Evolutionary conservation across 768 basidiomycete genomes (phyloP).

Genomic region (Mycena rebaudengoi): DNA sequence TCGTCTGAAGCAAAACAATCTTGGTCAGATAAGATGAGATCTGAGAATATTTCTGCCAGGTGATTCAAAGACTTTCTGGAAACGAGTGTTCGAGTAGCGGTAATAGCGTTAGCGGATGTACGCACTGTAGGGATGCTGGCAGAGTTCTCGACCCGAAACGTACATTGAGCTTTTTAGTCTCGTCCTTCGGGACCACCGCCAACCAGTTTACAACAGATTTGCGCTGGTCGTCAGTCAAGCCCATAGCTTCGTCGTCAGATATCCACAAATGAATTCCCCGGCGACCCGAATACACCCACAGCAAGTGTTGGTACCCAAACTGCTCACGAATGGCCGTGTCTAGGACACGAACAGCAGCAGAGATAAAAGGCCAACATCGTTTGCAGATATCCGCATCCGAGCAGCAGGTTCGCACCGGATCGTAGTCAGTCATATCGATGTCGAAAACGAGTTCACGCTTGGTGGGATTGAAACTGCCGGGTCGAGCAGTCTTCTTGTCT

Average conservation of each 20-base stretch:
- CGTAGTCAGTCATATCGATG: conserved; percentile 99
- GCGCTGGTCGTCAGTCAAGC: conserved; percentile 90
- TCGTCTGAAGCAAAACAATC: conserved; percentile 77
- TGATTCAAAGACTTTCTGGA: conserved; percentile 54
- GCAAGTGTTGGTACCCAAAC: conserved; percentile 88
- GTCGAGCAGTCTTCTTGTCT: conserved; percentile 82
- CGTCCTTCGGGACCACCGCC: conserved; percentile 84
- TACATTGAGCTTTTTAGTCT: conserved; percentile 84
- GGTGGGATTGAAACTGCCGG: conserved; percentile 75
- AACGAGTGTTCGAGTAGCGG: not conserved
- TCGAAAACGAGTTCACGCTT: conserved; percentile 97
- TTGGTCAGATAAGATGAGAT: conserved; percentile 82
- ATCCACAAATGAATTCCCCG: conserved; percentile 99
- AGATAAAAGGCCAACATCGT: conserved; percentile 95
- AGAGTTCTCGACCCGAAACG: conserved; percentile 55
- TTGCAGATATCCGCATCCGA: conserved; percentile 89
- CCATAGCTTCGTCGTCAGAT: conserved; percentile 87
- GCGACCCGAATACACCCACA: conserved; percentile 99
- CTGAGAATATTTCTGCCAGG: conserved; percentile 65
- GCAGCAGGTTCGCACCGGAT: conserved; percentile 94
- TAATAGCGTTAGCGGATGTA: conserved; percentile 22
- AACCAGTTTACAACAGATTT: conserved; percentile 88
- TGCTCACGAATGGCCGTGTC: conserved; percentile 83
- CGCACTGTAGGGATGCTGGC: conserved; percentile 80
- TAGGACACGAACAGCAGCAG: conserved; percentile 88